Evolutionary conservation across 257 asterid genomes (phyloP).

Genomic region (Rhazya stricta): DNA sequence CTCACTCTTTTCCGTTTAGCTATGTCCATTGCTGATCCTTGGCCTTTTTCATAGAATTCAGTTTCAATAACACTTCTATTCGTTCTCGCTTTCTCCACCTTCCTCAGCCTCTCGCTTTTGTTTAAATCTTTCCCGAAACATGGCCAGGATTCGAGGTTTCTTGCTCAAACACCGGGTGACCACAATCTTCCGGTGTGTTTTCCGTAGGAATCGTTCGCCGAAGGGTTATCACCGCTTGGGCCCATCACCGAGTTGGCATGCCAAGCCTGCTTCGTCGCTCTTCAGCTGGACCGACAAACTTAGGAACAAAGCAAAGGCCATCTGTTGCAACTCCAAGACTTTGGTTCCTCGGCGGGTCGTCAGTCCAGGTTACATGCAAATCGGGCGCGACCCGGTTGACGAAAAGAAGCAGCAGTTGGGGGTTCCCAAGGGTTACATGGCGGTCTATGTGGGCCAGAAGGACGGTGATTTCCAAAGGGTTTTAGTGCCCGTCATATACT

Average conservation of each 20-base stretch:
- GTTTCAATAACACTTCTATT: not conserved
- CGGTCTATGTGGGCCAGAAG: slow-evolving; percentile 29
- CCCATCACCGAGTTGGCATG: slow-evolving; percentile 9
- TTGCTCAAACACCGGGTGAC: slow-evolving; percentile 51
- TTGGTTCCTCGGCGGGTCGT: slow-evolving; percentile 6
- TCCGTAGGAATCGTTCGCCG: slow-evolving; percentile 31
- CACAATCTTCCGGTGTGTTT: slow-evolving; percentile 43
- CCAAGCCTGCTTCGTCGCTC: slow-evolving; percentile 33
- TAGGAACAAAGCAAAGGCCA: slow-evolving; percentile 45
- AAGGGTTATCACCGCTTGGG: slow-evolving; percentile 7
- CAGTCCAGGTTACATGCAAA: slow-evolving; percentile 35
- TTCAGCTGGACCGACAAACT: slow-evolving; percentile 44
- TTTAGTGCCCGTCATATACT: slow-evolving; percentile 33
- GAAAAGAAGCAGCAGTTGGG: slow-evolving; percentile 7
- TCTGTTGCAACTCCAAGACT: slow-evolving; percentile 24
- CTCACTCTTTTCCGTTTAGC: slow-evolving; percentile 53
- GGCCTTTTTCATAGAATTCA: slow-evolving; percentile 57
- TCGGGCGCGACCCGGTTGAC: slow-evolving; percentile 25
- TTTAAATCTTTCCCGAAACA: slow-evolving; percentile 7
- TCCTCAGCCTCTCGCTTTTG: not conserved
- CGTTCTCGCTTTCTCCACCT: not conserved
- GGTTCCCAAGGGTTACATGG: slow-evolving; percentile 29
- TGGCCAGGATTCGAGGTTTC: slow-evolving; percentile 62
- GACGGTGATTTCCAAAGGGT: slow-evolving; percentile 26
- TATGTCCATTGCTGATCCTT: slow-evolving; percentile 71